Evolutionary conservation across 129 eudicot species (phyloP), one percentile per base, ranked within the genome.

Genomic region (Silybum marianum): DNA sequence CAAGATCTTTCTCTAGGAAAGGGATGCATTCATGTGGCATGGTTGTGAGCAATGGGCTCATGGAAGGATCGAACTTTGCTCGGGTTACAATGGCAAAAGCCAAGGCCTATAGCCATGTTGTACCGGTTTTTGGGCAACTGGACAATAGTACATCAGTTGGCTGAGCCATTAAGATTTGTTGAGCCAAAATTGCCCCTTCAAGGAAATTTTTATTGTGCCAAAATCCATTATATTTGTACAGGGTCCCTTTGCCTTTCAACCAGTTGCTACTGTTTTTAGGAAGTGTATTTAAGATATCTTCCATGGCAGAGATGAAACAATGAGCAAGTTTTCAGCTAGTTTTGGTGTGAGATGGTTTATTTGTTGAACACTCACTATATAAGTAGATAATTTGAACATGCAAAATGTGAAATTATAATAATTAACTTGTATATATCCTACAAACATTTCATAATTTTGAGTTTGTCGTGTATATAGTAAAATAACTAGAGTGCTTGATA

Each of bases 41-140:
- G 34, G 83, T 12, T 39, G 85, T 79, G 73, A 79, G 82, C 69
- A 86, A 21, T 2, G 87, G 85, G 25, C 58, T 81, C 0, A 30
- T 42, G 21, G 82, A 69, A 65, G 68, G 24, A 70, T 79, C 46
- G 11, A 70, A 79, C 58, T 79, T 51, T 11, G 3, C 14, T 28
- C 83, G 71, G 13, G 83, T 79, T 19, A 21, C 26, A 24, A 83
- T 75, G n/a, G 87, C 75, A 22, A 83, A 87, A 24, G 81, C 67
- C 67, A 86, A 76, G 38, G 77, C 66, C 84, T 80, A 74, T 44
- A 88, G 65, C 91, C 91, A 84, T 7, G 88, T 88, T 2, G 91
- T 78, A 40, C 88, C 88, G 8, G 84, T 65, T 88, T 88, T 85
- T 0, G 86, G 86, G 16, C 16, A 16, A 68, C 81, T 87, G 25